Conservation (phyloP, 495 filamentous ascomycete genomes). For the Daldinia childiae region DNA sequence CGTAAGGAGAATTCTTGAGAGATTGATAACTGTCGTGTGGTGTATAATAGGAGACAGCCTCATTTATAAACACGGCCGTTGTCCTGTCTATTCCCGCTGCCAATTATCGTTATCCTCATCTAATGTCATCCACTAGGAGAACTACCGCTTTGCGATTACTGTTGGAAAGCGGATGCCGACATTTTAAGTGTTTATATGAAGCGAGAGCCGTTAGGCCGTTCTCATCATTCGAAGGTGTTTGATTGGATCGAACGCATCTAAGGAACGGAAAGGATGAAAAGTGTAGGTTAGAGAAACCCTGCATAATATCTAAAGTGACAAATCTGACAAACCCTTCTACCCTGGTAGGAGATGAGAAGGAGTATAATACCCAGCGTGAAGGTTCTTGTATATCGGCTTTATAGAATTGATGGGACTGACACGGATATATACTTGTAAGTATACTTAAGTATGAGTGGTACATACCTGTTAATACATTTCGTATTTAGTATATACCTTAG, state of each 20-base stretch:
- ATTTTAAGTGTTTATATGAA: constrained; percentile 1
- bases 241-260: constrained; percentile 11
- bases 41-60: constrained; percentile 8
- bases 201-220: background rate
- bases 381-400: background rate
- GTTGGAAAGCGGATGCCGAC: background rate
- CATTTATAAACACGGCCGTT: background rate
- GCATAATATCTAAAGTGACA: constrained; percentile 4
- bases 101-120: constrained; percentile 14
- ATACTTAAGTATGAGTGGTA: background rate
- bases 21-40: constrained; percentile 9
- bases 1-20: background rate
- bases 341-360: background rate
- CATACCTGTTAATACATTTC: too few relatives aligned
- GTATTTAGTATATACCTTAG: too few relatives aligned
- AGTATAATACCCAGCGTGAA: background rate
- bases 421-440: background rate
- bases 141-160: constrained; percentile 24
- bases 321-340: background rate
- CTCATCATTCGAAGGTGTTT: constrained; percentile 7
- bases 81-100: constrained; percentile 7
- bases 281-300: constrained; percentile 1
- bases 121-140: constrained; percentile 26
- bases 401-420: background rate
- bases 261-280: constrained; percentile 14